Evolutionary conservation across 2,329 filamentous ascomycete genomes (phyloP).

Genomic region (Colletotrichum lindemuthianum): DNA sequence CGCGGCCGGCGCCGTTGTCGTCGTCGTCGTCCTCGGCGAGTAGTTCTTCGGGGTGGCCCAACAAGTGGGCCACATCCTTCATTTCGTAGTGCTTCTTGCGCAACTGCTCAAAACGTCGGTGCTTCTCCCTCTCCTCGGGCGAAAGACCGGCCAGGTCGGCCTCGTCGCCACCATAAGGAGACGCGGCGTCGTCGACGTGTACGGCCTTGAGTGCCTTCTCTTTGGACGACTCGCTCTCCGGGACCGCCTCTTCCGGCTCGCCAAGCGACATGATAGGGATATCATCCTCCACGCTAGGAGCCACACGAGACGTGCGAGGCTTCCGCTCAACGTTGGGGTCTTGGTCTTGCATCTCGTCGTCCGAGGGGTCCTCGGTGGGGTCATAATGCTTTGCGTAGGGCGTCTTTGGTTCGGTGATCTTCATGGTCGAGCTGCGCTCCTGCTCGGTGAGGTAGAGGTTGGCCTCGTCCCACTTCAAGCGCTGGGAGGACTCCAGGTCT

Average conservation of each 20-base stretch:
- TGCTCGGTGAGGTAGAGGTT: conserved; percentile 98
- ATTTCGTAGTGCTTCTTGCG: conserved; percentile 99
- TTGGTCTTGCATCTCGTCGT: conserved; percentile 74
- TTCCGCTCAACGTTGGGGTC: conserved; percentile 61
- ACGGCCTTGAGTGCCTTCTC: conserved; percentile 57
- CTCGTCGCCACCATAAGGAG: conserved; percentile 67
- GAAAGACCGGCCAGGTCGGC: conserved; percentile 64
- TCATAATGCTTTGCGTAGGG: conserved; percentile 95
- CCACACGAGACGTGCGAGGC: conserved; percentile 38
- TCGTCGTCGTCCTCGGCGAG: conserved; percentile 70
- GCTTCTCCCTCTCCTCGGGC: conserved; percentile 87
- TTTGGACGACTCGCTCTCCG: conserved; percentile 54
- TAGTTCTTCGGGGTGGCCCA: conserved; percentile 78
- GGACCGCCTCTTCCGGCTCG: conserved; percentile 83
- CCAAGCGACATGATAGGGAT: conserved; percentile 93
- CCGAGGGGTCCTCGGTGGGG: conserved; percentile 85
- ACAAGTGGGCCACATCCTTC: conserved; percentile 88
- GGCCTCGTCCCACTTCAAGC: conserved; percentile 98
- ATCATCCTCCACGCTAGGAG: conserved; percentile 64
- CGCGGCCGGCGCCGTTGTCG: conserved; percentile 46
- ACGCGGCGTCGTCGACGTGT: conserved; percentile 74
- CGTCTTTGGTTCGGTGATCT: conserved; percentile 98
- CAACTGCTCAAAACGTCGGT: conserved; percentile 88
- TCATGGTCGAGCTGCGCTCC: conserved; percentile 95
- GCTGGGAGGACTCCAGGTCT: conserved; percentile 70